A percentile compares a stretch with the other conserved stretches of the same genome.
phyloP scores from a whole-genome alignment of 2,329 filamentous ascomycete species.

The Aureobasidium sp. region DNA sequence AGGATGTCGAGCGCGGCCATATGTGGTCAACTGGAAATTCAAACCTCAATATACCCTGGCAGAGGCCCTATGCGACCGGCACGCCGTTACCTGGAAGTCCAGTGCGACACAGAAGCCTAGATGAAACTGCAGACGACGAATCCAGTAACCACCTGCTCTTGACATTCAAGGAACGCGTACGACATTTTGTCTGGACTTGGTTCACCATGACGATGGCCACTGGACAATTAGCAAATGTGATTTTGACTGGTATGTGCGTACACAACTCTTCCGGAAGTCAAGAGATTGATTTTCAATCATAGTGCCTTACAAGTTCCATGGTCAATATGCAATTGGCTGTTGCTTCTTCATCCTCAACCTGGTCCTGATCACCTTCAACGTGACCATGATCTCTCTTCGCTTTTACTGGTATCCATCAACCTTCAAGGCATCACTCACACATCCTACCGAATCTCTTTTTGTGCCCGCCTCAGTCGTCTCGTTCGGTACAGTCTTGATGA shows the following conservation, averaged over 20 bases:
- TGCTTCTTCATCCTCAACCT: slow-evolving; percentile 45
- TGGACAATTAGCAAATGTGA: slow-evolving; percentile 53
- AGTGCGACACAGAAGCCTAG: neutral
- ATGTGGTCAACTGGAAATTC: slow-evolving; percentile 3
- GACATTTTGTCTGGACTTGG: slow-evolving; percentile 69
- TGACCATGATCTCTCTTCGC: slow-evolving; percentile 56
- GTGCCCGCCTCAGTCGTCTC: slow-evolving; percentile 63
- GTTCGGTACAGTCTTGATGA: slow-evolving; percentile 56
- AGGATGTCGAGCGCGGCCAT: slow-evolving; percentile 4
- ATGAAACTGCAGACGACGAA: neutral
- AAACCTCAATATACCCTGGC: neutral
- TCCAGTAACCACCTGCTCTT: slow-evolving; percentile 20
- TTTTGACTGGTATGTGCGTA: slow-evolving; percentile 35
- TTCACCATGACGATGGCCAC: slow-evolving; percentile 65
- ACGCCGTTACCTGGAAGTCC: slow-evolving; percentile 2
- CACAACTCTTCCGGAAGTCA: neutral
- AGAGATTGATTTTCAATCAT: neutral
- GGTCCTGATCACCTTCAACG: slow-evolving; percentile 63
- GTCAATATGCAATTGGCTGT: slow-evolving; percentile 42
- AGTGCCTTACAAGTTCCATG: slow-evolving; percentile 38
- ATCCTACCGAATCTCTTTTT: slow-evolving; percentile 73
- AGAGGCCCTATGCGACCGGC: slow-evolving; percentile 4
- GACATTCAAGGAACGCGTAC: slow-evolving; percentile 48
- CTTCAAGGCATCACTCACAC: slow-evolving; percentile 63
- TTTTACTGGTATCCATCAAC: slow-evolving; percentile 65